Conservation (phyloP, 164 flowering plant species). For the Stephania yunnanensis region DNA sequence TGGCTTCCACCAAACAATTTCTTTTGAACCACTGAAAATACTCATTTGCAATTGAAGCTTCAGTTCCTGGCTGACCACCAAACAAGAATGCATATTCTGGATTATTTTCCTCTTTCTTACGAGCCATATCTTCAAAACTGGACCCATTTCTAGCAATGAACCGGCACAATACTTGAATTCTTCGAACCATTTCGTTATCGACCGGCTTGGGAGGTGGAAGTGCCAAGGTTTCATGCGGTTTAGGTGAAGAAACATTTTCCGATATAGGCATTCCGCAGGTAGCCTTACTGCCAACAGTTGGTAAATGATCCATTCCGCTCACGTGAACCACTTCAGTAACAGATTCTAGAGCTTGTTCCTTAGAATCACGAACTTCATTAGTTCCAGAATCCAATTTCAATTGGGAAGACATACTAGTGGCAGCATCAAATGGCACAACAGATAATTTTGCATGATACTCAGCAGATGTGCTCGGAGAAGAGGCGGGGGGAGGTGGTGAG, state of each 20-base stretch:
- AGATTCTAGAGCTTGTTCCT: slow-evolving; percentile 5
- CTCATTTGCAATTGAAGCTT: slow-evolving; percentile 44
- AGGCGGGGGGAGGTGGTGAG: slow-evolving; percentile 26
- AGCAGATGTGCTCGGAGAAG: slow-evolving; percentile 13
- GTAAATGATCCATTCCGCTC: slow-evolving; percentile 9
- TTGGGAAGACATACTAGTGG: slow-evolving; percentile 5
- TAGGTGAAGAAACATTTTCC: slow-evolving; percentile 12
- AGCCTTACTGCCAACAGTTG: slow-evolving; percentile 10
- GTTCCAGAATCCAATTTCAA: slow-evolving; percentile 6
- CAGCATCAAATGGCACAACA: slow-evolving; percentile 10
- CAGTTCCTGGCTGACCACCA: slow-evolving; percentile 61
- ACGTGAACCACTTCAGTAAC: slow-evolving; percentile 10
- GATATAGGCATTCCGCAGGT: slow-evolving; percentile 9
- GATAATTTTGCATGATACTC: slow-evolving; percentile 7
- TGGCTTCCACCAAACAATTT: slow-evolving; percentile 23
- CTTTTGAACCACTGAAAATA: slow-evolving; percentile 50
- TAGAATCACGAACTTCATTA: slow-evolving; percentile 10
- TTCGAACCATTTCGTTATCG: slow-evolving; percentile 30
- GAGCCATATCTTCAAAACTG: slow-evolving; percentile 34
- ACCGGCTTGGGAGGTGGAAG: slow-evolving; percentile 35
- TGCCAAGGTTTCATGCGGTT: slow-evolving; percentile 8
- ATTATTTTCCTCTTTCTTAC: slow-evolving; percentile 33
- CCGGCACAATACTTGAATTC: slow-evolving; percentile 42
- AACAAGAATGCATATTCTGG: slow-evolving; percentile 43
- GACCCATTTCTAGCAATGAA: slow-evolving; percentile 49